phyloP scores from a whole-genome alignment of 768 basidiomycete species.

The Podaxis rugospora region DNA sequence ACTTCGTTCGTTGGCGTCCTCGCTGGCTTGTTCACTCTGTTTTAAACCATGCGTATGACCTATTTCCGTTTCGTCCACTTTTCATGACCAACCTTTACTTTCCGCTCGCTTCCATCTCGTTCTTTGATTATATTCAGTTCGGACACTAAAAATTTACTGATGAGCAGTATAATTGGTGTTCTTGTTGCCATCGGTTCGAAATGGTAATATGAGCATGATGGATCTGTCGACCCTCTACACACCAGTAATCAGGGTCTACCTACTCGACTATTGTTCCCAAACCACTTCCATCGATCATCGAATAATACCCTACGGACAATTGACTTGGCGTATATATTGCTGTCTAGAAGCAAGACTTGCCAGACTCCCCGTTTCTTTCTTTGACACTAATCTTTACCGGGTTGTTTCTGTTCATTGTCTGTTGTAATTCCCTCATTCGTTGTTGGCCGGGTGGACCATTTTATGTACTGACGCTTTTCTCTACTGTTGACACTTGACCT shows the following conservation, averaged over 20 bases:
- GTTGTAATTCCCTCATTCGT: neutral
- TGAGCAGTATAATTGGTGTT: conserved; percentile 1
- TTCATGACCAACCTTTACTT: neutral
- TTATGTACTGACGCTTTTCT: neutral
- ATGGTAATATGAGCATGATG: neutral
- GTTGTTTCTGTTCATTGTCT: neutral
- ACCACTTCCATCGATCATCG: neutral
- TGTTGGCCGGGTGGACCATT: conserved; percentile 4
- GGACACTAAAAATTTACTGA: conserved; percentile 2
- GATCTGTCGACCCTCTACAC: neutral
- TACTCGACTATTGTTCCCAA: neutral
- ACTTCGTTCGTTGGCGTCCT: neutral
- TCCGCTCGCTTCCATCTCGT: neutral
- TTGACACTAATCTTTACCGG: neutral
- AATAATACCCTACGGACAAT: neutral
- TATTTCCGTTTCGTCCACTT: neutral
- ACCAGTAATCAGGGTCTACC: neutral
- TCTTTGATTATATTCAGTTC: conserved; percentile 1
- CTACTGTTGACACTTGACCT: neutral
- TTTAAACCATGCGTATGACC: neutral
- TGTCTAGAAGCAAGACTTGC: neutral
- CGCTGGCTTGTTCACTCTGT: neutral
- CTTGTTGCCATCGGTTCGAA: neutral
- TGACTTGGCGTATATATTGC: neutral
- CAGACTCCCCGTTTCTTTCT: neutral